Evolutionary conservation across 805 yeast species (phyloP).

Genomic region (Wickerhamiella slavikovae): DNA sequence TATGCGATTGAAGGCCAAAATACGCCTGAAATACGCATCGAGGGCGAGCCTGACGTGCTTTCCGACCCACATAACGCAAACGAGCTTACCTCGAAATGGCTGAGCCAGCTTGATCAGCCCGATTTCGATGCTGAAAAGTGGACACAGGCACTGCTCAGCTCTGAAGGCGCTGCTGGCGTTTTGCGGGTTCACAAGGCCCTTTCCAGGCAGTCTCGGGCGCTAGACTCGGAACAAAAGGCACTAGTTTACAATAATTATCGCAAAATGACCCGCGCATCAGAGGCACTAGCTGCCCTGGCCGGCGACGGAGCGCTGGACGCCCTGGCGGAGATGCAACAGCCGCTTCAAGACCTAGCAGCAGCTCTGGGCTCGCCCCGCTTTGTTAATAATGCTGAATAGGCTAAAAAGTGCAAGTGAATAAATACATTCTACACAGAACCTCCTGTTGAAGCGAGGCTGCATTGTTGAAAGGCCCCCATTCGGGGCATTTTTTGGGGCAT

Average conservation of each 20-base stretch:
- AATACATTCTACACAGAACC: too few relatives aligned
- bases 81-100: neutral
- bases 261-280: conserved; percentile 18
- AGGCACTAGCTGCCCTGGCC: conserved; percentile 14
- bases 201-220: conserved; percentile 13
- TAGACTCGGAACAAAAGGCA: conserved; percentile 20
- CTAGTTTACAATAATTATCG: conserved; percentile 21
- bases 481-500: too few relatives aligned
- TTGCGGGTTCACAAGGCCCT: conserved; percentile 13
- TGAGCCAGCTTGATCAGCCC: conserved; percentile 7
- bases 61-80: neutral
- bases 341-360: too few relatives aligned
- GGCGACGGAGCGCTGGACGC: conserved; percentile 10
- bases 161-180: conserved; percentile 10
- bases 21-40: conserved; percentile 2
- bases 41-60: conserved; percentile 1
- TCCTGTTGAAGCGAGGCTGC: too few relatives aligned
- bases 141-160: conserved; percentile 6
- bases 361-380: too few relatives aligned
- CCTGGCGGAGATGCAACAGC: conserved; percentile 4
- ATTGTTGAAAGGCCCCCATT: too few relatives aligned
- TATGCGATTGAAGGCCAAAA: conserved; percentile 15
- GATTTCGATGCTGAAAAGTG: conserved; percentile 11
- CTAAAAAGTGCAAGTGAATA: too few relatives aligned
- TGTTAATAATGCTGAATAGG: too few relatives aligned